Base-by-base conservation (phyloP, 352 stramenopile genomes). In the Phytopythium kandeliae region DNA sequence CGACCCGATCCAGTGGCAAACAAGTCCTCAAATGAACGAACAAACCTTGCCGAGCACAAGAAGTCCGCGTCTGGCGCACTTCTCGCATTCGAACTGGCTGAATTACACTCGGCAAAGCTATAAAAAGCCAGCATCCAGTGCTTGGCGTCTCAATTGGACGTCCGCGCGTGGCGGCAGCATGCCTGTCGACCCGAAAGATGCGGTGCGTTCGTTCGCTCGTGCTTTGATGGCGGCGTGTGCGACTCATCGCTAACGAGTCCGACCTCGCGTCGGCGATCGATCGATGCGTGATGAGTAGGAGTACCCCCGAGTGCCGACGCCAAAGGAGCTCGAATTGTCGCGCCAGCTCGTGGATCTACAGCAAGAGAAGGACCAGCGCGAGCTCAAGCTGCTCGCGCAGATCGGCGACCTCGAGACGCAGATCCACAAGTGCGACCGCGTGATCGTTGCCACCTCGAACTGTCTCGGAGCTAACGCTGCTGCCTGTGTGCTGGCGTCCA, bases 311-410 rank as follows among this genome's bases (percentile, higher is more conserved):
- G 77, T 91, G 4, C 77, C 80, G 33, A 91, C 80, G 19, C 77
- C 77, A 10, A 85, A 91, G 28, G 80, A 89, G 51, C 58, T 87
- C 21, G 77, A 85, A 48, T 62, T 91, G 2, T 87, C 77, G 24
- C 69, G 74, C 2, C 74, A 88, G 38, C 65, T 91, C 6, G 60
- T 89, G 6, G 66, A 68, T 2, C 52, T 89, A 26, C 77, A 89
- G 52, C 71, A 86, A 51, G 77, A 89, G 30, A 83, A 85, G 60
- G 69, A 89, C 50, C 62, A 65, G 28, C 63, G 80, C 19, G 80
- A 89, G 63, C 60, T 62, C 54, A 78, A 78, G 30, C 65, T 82
- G 11, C 53, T 86, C 33, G 36, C 62, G n/a, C 75, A 87, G 47
- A 85, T 91, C 54, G 49, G 62, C 15, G 73, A 89, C 55, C 58